Conservation (phyloP, 257 asterid genomes). For the Solanum microdontum region DNA sequence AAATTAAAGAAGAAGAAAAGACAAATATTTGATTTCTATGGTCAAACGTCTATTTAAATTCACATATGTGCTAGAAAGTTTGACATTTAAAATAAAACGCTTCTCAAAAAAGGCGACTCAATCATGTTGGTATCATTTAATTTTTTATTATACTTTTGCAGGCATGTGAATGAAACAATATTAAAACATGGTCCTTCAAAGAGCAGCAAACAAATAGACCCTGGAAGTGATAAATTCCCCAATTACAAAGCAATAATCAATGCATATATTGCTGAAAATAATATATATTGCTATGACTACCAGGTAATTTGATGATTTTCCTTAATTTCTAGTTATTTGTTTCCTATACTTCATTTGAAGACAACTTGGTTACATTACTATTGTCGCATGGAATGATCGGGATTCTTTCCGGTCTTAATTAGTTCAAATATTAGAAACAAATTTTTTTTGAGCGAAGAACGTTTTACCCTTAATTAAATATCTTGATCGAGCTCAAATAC, state of each 20-base stretch:
- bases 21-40: neutral
- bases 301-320: neutral
- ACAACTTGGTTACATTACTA: neutral
- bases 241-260: neutral
- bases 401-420: neutral
- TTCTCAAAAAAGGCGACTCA: neutral
- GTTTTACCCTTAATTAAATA: neutral
- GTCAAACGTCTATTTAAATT: neutral
- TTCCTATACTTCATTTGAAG: neutral
- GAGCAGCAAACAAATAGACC: neutral
- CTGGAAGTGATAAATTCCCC: neutral
- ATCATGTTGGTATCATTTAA: neutral
- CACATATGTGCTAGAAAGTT: neutral
- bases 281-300: neutral
- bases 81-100: neutral
- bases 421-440: neutral
- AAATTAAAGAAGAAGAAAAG: neutral
- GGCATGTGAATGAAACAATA: neutral
- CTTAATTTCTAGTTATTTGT: neutral
- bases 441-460: rapidly evolving
- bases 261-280: neutral
- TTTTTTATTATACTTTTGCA: neutral
- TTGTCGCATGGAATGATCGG: neutral
- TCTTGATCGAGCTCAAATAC: too few species aligned
- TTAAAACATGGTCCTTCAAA: neutral